Evolutionary conservation across 345 rosid genomes (phyloP), one percentile per base, ranked within the genome.

Genomic region (Melaleuca alternifolia): DNA sequence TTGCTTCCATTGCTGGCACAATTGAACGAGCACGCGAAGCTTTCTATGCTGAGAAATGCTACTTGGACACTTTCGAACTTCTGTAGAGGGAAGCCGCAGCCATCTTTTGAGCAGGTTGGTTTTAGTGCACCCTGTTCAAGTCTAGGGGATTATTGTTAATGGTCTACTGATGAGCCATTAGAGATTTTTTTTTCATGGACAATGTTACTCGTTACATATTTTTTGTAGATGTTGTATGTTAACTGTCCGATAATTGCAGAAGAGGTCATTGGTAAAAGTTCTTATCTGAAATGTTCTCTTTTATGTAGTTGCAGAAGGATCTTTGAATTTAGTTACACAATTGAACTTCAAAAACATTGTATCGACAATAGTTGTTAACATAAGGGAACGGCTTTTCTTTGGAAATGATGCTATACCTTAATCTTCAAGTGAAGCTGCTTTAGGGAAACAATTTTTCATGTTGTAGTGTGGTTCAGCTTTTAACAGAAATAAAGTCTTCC

Each of bases 21-120:
- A 82, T 87, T 92, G 62, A 92, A 90, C 65, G 93, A 92, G 87
- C 85, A 83, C 83, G 92, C 92, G 9, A 92, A 92, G 83, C 91
- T 92, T 50, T 92, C 93, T 18, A 92, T 92, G 93, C 91, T 92
- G 52, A 90, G 93, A 76, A 92, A 92, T 92, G 92, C 93, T 44
- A 92, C 93, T 48, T 92, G 92, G 92, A 92, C 93, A 1, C 89
- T 92, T 10, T 90, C 93, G 3, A 92, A 92, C 89, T 92, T 90
- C 71, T 92, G 93, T 51, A 84, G 93, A 57, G 93, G 93, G 86
- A 92, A 92, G 86, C 92, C 93, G 84, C 93, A 92, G 51, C 93
- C 93, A 56, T 83, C 84, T 85, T 92, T 92, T 88, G 92, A 92
- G 51, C 91, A 89, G 93, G 93, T 92, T 84, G 65, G 71, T 84